Base-by-base conservation (phyloP, 768 basidiomycete genomes). In the Trametes gibbosa region DNA sequence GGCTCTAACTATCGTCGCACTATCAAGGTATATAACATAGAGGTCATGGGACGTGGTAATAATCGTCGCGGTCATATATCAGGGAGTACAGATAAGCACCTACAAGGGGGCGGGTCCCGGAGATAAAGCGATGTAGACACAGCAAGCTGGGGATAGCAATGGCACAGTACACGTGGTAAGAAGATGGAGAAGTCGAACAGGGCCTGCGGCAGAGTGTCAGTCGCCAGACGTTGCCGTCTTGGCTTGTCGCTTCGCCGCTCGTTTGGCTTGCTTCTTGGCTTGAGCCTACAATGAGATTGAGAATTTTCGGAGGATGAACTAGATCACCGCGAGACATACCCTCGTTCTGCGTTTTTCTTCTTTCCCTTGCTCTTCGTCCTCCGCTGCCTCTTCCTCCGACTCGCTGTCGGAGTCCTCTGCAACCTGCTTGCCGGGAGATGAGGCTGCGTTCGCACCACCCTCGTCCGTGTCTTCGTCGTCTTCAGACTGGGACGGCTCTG, bases 291-390 rank as follows among this genome's bases (percentile, higher is more conserved):
- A n/a, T 19, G n/a, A 3, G 23, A 23, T 3, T 23, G 34, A 17
- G 14, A 7, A 9, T 3, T 16, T 25, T 45, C 25, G 47, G 29
- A 10, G 29, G 29, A 32, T 5, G 16, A 17, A 7, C 17, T 17
- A 6, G 13, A 23, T 21, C 9, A 25, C 49, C 25, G 16, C 41
- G 24, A 56, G 3, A 49, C 48, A 16, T 53, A 74, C 75, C 63
- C 74, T 74, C 1, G 75, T 74, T 24, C 70, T 62, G 2, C 69
- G 70, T 29, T 74, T 65, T 16, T 66, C 65, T 32, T 67, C 67
- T 32, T 65, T 66, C 29, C 64, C 65, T 10, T 32, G 5, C 13
- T 63, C 66, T 7, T 65, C 68, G 19, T 51, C 57, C 16, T 68
- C 66, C 8, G 45, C 59, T 16, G 34, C 52, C 19, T 66, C 65